A percentile compares a stretch with the other conserved stretches of the same genome.
Evolutionary conservation across 2,329 filamentous ascomycete genomes (phyloP).

Genomic region (Apiospora phragmitis): DNA sequence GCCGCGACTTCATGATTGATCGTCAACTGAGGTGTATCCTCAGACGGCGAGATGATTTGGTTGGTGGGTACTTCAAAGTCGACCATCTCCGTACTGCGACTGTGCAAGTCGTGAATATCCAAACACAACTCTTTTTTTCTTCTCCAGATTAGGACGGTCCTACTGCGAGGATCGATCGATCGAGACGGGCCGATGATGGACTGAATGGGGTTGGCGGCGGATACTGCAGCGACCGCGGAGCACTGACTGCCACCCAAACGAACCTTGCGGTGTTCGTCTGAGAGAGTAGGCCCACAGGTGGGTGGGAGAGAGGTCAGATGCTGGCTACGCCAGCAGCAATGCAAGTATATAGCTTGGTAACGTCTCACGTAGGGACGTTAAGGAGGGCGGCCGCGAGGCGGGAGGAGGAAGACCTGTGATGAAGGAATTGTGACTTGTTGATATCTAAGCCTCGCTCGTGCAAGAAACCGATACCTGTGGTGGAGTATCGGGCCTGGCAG

Average conservation of each 20-base stretch:
- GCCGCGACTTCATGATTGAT: constrained; percentile 95
- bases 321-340: constrained; percentile 90
- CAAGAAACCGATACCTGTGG: constrained; percentile 79
- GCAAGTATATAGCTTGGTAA: constrained; percentile 41
- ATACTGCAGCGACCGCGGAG: constrained; percentile 68
- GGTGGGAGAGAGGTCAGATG: constrained; percentile 60
- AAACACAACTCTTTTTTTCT: constrained; percentile 7
- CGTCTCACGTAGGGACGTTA: constrained; percentile 79
- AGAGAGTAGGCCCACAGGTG: constrained; percentile 96
- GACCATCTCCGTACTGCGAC: constrained; percentile 69
- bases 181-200: constrained; percentile 24
- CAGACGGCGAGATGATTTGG: constrained; percentile 80
- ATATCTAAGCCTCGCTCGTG: constrained; percentile 59
- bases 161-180: constrained; percentile 9
- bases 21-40: constrained; percentile 84
- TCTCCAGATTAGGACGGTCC: not conserved
- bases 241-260: constrained; percentile 98
- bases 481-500: constrained; percentile 83
- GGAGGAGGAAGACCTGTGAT: constrained; percentile 78
- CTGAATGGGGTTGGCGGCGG: constrained; percentile 21
- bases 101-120: constrained; percentile 17
- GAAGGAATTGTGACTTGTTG: constrained; percentile 83
- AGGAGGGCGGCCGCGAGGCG: constrained; percentile 83
- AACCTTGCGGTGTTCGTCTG: constrained; percentile 90
- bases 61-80: constrained; percentile 76